Evolutionary conservation across 805 yeast genomes (phyloP).

Genomic region (Nakazawaea molendinolei): DNA sequence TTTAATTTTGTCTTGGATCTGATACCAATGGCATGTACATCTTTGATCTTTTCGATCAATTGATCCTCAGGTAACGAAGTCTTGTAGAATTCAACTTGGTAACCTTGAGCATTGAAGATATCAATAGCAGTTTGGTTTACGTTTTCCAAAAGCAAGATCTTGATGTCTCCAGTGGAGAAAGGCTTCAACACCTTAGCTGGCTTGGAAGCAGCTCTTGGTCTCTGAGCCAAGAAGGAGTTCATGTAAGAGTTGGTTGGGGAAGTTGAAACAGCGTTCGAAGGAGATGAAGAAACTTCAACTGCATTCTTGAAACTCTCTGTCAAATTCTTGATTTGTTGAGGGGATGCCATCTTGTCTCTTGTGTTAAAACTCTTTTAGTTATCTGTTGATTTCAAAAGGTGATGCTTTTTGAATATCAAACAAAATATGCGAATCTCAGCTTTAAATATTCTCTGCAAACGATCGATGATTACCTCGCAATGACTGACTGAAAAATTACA

Average conservation of each 20-base stretch:
- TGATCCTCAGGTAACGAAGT: slow-evolving; percentile 87
- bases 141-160: slow-evolving; percentile 84
- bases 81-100: slow-evolving; percentile 93
- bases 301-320: slow-evolving; percentile 50
- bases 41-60: slow-evolving; percentile 86
- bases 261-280: slow-evolving; percentile 72
- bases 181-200: slow-evolving; percentile 79
- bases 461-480: too few relatives aligned
- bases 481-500: too few relatives aligned
- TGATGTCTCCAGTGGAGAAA: slow-evolving; percentile 91
- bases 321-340: slow-evolving; percentile 55
- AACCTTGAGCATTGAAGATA: slow-evolving; percentile 83
- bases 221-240: slow-evolving; percentile 39
- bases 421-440: too few relatives aligned
- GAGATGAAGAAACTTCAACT: slow-evolving; percentile 41
- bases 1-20: slow-evolving; percentile 94
- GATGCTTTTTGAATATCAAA: too few relatives aligned
- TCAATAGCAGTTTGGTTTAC: slow-evolving; percentile 89
- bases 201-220: slow-evolving; percentile 35
- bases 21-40: slow-evolving; percentile 95
- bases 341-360: slow-evolving; percentile 61
- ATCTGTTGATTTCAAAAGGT: neutral
- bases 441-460: too few relatives aligned
- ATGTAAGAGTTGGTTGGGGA: slow-evolving; percentile 71
- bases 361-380: too few relatives aligned